Base-by-base conservation (phyloP, 768 basidiomycete species). In the Suillus americanus region DNA sequence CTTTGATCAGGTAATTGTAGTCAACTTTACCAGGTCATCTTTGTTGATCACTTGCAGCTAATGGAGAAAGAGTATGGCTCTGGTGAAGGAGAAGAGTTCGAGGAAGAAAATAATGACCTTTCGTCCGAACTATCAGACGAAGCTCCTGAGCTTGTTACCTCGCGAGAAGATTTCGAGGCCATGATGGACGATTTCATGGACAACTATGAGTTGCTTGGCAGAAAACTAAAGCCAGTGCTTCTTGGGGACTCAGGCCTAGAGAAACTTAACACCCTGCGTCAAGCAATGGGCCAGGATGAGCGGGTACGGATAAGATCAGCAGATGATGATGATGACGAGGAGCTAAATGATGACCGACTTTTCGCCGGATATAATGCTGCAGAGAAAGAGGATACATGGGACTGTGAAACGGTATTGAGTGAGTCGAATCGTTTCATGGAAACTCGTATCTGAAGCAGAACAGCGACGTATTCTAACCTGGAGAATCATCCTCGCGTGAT, bases 401-500 rank as follows among this genome's bases (percentile, higher is more conserved):
- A 99, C 73, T 96, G 93, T 66, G 96, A 99, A 76, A 97, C 95
- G 1, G 91, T 99, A 45, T 80, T 99, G 3, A 89, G 97, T 97
- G 75, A 75, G 92, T 83, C 14, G 20, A 54, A 3, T 28, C 23
- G 2, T 35, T 23, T 33, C 18, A 33, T 38, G 33, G 38, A 18
- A n/a, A 50, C 33, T 55, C 20, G 60, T 67, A 54, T 64, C 65
- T 66, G 68, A 67, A 53, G n/a, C 48, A 51, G 59, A 37, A 23
- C 72, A 97, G 97, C 91, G 10, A 98, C 96, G 12, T 96, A 95
- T 73, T 91, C 94, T n/a, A 99, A 97, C 72, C 82, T 98, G 8
- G 97, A 97, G 74, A 99, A 99, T 71, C 97, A 99, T 74, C 97
- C 97, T 0, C 86, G 90, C 10, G 79, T 97, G 38, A 95, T 99